Evolutionary conservation across 2,329 filamentous ascomycete genomes (phyloP).

Genomic region (Trichothecium roseum): DNA sequence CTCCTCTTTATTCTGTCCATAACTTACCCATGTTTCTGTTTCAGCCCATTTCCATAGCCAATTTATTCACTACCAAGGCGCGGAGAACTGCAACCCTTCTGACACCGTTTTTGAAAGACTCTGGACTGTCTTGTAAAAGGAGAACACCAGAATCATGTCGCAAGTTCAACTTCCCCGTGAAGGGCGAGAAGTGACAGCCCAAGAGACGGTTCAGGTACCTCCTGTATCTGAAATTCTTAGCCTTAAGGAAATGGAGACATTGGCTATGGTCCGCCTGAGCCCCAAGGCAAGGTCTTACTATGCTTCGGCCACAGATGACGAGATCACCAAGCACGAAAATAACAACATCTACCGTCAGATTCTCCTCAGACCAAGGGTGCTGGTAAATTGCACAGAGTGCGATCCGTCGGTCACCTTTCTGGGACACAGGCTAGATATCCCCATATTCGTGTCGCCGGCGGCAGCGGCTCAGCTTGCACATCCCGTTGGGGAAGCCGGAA

Average conservation of each 20-base stretch:
- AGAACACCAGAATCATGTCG: too few relatives aligned
- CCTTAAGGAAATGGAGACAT: neutral
- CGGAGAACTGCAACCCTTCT: too few relatives aligned
- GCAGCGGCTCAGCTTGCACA: constrained; percentile 86
- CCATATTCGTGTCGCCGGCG: constrained; percentile 76
- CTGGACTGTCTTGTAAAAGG: too few relatives aligned
- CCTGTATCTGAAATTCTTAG: constrained; percentile 1
- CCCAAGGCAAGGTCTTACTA: constrained; percentile 92
- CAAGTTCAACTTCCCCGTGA: too few relatives aligned
- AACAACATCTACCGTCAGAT: constrained; percentile 71
- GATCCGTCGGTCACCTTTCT: constrained; percentile 69
- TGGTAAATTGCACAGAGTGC: constrained; percentile 73
- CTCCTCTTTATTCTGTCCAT: too few relatives aligned
- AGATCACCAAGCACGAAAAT: constrained; percentile 70
- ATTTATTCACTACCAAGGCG: too few relatives aligned
- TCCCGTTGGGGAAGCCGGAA: constrained; percentile 74
- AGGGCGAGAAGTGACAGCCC: too few relatives aligned
- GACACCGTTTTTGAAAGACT: too few relatives aligned
- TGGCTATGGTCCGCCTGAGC: constrained; percentile 1
- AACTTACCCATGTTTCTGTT: too few relatives aligned
- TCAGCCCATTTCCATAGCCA: too few relatives aligned
- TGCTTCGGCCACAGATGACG: constrained; percentile 78
- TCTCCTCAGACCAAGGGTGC: constrained; percentile 75
- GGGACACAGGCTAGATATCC: constrained; percentile 61
- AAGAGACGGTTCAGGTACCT: too few relatives aligned